These are phyloP conservation scores for Endocarpon pusillum DNA, from an alignment of 495 filamentous ascomycete genomes.

Conservation along the genomic window DNA sequence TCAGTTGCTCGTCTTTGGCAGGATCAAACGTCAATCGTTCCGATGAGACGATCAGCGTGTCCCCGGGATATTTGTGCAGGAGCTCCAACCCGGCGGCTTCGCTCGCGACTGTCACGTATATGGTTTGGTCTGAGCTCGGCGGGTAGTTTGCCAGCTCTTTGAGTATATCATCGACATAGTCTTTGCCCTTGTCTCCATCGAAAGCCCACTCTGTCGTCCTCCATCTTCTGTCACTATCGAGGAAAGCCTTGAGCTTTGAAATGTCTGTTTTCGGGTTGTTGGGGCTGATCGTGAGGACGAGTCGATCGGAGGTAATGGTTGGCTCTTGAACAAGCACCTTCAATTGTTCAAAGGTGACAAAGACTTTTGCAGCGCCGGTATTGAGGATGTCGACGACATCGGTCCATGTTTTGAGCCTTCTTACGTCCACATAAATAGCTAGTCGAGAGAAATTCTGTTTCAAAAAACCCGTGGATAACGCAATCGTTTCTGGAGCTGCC, in stretches of 20 bases:
- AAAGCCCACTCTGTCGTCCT: conserved; percentile 26
- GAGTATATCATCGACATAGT: conserved; percentile 23
- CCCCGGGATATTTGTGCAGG: conserved; percentile 32
- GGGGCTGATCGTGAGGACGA: conserved; percentile 31
- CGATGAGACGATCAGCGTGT: conserved; percentile 65
- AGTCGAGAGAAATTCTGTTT: conserved; percentile 47
- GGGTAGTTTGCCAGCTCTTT: conserved; percentile 18
- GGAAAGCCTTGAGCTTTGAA: conserved; percentile 18
- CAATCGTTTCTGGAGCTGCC: conserved; percentile 36
- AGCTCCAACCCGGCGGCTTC: conserved; percentile 35
- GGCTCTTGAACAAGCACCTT: conserved; percentile 32
- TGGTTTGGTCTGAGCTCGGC: conserved; percentile 23
- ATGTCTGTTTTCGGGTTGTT: conserved; percentile 10
- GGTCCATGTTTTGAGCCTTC: conserved; percentile 43
- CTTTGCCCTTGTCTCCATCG: conserved; percentile 35
- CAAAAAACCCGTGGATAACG: conserved; percentile 48
- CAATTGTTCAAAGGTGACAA: conserved; percentile 55
- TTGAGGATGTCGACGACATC: conserved; percentile 71
- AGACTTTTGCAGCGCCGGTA: conserved; percentile 71
- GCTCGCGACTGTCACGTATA: conserved; percentile 23
- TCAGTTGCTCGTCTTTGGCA: conserved; percentile 31
- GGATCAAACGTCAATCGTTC: conserved; percentile 48
- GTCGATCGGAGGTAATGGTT: conserved; percentile 36
- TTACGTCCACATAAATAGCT: conserved; percentile 60
- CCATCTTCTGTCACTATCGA: conserved; percentile 14